Evolutionary conservation across 2,329 filamentous ascomycete species (phyloP).

Genomic region (Aureobasidium namibiae): DNA sequence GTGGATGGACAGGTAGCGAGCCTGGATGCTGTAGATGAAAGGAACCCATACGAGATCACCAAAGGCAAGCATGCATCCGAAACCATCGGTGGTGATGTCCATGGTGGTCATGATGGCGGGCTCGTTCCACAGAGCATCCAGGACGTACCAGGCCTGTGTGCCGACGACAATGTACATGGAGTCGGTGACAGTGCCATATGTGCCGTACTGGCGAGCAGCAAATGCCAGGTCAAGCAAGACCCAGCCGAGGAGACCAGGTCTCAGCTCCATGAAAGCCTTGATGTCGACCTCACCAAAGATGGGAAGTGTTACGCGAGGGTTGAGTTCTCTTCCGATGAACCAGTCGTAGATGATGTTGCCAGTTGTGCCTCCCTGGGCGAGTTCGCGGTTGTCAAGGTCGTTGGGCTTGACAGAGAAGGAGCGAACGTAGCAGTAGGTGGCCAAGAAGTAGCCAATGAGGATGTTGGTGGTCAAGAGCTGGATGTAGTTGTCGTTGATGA

Average conservation of each 20-base stretch:
- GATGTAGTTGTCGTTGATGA: constrained; percentile 83
- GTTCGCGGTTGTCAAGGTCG: constrained; percentile 63
- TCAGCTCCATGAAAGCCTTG: constrained; percentile 81
- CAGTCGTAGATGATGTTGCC: constrained; percentile 90
- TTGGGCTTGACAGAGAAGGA: constrained; percentile 76
- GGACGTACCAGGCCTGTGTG: constrained; percentile 72
- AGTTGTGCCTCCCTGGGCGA: constrained; percentile 72
- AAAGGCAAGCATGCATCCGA: constrained; percentile 91
- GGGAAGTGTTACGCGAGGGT: constrained; percentile 73
- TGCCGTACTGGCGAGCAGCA: constrained; percentile 79
- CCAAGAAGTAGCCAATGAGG: constrained; percentile 62
- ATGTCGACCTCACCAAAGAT: constrained; percentile 80
- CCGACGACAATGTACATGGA: constrained; percentile 68
- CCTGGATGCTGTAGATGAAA: constrained; percentile 78
- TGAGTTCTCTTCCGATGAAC: constrained; percentile 93
- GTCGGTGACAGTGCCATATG: constrained; percentile 74
- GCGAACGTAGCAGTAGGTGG: constrained; percentile 70
- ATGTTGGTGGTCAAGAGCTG: constrained; percentile 79
- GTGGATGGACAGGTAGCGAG: constrained; percentile 74
- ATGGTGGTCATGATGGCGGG: constrained; percentile 85
- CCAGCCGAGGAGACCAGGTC: constrained; percentile 89
- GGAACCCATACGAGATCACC: constrained; percentile 91
- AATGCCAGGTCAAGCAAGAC: constrained; percentile 77
- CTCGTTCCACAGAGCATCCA: constrained; percentile 84
- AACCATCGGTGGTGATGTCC: constrained; percentile 86